Base-by-base conservation (phyloP, 2,329 filamentous ascomycete genomes). In the Rhinocladiella similis region DNA sequence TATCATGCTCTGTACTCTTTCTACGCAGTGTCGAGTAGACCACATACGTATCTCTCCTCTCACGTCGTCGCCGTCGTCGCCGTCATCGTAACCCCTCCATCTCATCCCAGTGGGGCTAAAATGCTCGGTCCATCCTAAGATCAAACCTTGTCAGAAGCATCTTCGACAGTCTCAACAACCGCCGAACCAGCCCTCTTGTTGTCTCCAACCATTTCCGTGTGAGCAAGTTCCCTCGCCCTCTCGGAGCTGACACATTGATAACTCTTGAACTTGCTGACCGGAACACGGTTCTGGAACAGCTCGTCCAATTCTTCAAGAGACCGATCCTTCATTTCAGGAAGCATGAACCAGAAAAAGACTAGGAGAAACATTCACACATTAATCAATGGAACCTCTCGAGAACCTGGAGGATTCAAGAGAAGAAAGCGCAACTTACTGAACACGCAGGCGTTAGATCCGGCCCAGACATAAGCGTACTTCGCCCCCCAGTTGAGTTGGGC, bases 391-490 rank as follows among this genome's bases (percentile, higher is more conserved):
- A 29, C 5, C 16, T 25, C 22, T 7, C 22, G 45, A 27, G 45
- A 27, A 47, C n/a, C 16, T n/a, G 6, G 20, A 25, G 18, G 6
- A 3, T 14, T 12, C 6, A 6, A 46, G 10, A 16, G 12, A 10
- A 47, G 29, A 19, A 39, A 5, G 35, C 5, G n/a, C n/a, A 25
- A 59, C 57, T 45, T 18, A 59, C 70, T 72, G 63, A 74, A 77
- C 9, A 77, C 69, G 1, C 66, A 20, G 3, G 74, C 75, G 1
- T 59, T 59, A 1, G 76, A 77, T 1, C 71, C 66, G 1, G 73
- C 77, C 77, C 75, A 79, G n/a, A 79, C 72, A 55, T 74, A 79
- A 1, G 75, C 77, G 54, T 75, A 78, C 68, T 78, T 78, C 33
- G 75, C 76, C 0, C 70, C 73, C 10, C 75, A 62, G 52, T 76